Base-by-base conservation (phyloP, 148 eudicot species). In the Limonium bicolor region DNA sequence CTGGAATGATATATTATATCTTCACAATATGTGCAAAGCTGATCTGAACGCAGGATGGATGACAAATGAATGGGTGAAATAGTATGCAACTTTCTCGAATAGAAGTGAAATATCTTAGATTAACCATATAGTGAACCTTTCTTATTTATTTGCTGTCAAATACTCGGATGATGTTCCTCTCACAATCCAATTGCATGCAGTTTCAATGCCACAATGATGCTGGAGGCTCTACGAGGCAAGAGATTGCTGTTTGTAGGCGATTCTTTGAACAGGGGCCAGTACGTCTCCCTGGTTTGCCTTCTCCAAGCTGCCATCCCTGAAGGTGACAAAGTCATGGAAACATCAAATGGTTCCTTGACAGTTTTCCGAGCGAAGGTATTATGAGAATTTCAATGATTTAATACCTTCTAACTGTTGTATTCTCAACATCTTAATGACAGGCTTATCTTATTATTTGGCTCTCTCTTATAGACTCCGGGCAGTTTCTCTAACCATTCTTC, bases 231-330 rank as follows among this genome's bases (percentile, higher is more conserved):
- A 7, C 61, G 93, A 42, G 77, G 76, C 20, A 90, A 90, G 59
- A 72, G 79, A 48, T 68, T 90, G 93, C 49, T 90, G 66, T 90
- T 77, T 36, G 95, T 84, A 9, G 97, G 97, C 0, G 95, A 90
- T 54, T 90, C 97, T 27, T 61, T 90, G n/a, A 90, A 90, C 58
- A 52, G 95, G 15, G 93, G 93, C 18, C 95, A 84, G 33, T 80
- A 43, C 14, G 63, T 73, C 13, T 90, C 97, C 48, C 43, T 90
- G 82, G 56, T 90, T 18, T 90, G 97, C 50, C 95, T 90, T 68
- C 71, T 90, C 34, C 93, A 90, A 26, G 55, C 76, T 49, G 43
- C 62, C 47, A 79, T 84, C 37, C 95, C 95, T 0, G 74, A 90
- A 22, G 47, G 70, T 21, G 62, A 69, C 39, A 90, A 80, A 64